Evolutionary conservation across 768 basidiomycete genomes (phyloP).

Genomic region (Coprinellus micaceus): DNA sequence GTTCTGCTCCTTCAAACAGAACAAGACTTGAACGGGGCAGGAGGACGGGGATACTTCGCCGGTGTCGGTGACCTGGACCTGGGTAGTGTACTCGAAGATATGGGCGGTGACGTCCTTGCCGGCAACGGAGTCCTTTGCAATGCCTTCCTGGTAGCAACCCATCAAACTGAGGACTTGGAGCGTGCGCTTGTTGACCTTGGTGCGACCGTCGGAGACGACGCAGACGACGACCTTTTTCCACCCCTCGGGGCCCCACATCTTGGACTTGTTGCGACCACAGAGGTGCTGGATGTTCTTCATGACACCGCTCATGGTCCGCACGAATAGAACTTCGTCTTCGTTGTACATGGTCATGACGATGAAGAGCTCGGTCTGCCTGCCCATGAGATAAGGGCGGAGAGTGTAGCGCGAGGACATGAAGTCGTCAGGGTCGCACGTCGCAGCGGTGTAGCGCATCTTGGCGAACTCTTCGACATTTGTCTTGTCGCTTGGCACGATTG

Average conservation of each 20-base stretch:
- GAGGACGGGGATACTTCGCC: conserved; percentile 76
- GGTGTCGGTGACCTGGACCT: conserved; percentile 69
- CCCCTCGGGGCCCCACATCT: conserved; percentile 82
- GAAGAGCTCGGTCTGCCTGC: conserved; percentile 85
- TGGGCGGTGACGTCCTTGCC: conserved; percentile 92
- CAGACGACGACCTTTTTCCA: conserved; percentile 92
- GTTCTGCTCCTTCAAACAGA: conserved; percentile 93
- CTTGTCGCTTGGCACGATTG: conserved; percentile 70
- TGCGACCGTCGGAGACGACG: conserved; percentile 81
- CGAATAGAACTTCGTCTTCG: conserved; percentile 80
- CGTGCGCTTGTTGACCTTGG: conserved; percentile 85
- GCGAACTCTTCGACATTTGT: conserved; percentile 66
- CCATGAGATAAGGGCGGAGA: conserved; percentile 72
- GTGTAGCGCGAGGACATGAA: conserved; percentile 78
- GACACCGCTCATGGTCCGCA: conserved; percentile 83
- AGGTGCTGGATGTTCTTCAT: conserved; percentile 85
- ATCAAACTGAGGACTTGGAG: conserved; percentile 85
- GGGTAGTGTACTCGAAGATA: conserved; percentile 89
- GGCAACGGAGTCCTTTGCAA: conserved; percentile 82
- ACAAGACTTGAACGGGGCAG: conserved; percentile 83
- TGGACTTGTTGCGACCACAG: conserved; percentile 64
- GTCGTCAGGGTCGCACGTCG: conserved; percentile 86
- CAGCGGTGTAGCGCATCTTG: conserved; percentile 85
- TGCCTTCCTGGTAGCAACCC: conserved; percentile 87
- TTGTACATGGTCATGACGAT: conserved; percentile 98